A percentile compares a stretch with the other conserved stretches of the same genome.
Evolutionary conservation across 176 grass and related monocot species (phyloP).

Genomic region (Aegilops longissima): DNA sequence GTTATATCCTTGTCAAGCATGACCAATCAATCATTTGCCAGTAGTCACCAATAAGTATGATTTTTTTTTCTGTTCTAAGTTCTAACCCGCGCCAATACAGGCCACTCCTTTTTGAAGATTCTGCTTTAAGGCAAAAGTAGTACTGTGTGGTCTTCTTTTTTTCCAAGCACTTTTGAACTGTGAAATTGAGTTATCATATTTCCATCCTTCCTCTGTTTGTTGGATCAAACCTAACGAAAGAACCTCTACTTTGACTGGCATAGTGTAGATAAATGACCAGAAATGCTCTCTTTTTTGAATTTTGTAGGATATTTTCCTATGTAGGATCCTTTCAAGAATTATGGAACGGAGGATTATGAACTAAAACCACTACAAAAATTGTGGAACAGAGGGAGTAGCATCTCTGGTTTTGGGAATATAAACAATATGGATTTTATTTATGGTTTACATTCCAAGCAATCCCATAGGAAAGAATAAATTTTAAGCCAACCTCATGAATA

Average conservation of each 20-base stretch:
- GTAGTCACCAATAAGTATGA: not conserved
- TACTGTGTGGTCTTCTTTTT: constrained; percentile 1
- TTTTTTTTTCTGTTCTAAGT: not conserved
- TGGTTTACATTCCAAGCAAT: too few relatives aligned
- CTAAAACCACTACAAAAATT: too few relatives aligned
- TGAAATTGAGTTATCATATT: constrained; percentile 11
- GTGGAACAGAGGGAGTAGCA: not conserved
- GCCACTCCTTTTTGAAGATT: constrained; percentile 29
- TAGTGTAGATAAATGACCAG: not conserved
- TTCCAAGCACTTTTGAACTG: constrained; percentile 27
- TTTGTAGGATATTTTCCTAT: not conserved
- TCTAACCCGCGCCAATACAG: constrained; percentile 3
- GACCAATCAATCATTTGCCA: not conserved
- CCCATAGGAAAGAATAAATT: too few relatives aligned
- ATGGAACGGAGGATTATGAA: too few relatives aligned
- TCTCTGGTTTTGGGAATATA: not conserved
- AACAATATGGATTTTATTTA: not conserved
- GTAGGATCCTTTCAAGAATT: too few relatives aligned
- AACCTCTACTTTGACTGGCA: not conserved
- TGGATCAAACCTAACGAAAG: constrained; percentile 4
- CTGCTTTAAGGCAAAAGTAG: not conserved
- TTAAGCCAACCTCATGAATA: too few relatives aligned
- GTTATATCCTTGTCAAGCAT: not conserved
- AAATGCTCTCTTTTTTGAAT: not conserved
- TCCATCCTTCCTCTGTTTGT: not conserved